Evolutionary conservation across 805 yeast species (phyloP).

Genomic region (Metschnikowia gelsemii): DNA sequence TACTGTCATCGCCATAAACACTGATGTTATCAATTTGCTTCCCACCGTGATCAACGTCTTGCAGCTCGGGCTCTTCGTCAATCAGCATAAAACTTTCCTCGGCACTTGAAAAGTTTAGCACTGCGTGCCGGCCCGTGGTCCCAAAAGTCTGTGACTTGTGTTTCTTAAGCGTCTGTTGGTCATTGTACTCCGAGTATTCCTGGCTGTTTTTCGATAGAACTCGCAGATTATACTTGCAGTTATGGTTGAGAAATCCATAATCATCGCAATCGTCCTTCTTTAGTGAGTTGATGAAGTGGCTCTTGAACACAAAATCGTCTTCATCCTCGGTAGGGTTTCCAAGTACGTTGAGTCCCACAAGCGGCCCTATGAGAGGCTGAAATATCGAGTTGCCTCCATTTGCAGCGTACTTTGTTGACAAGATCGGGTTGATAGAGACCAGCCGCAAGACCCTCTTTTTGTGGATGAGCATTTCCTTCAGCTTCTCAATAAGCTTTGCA

Average conservation of each 20-base stretch:
- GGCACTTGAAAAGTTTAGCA: constrained; percentile 5
- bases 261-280: constrained; percentile 9
- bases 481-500: constrained; percentile 49
- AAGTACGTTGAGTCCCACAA: constrained; percentile 14
- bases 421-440: constrained; percentile 32
- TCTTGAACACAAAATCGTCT: constrained; percentile 19
- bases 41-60: no score
- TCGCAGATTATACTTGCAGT: constrained; percentile 16
- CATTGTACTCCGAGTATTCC: constrained; percentile 12
- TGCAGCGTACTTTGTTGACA: constrained; percentile 15
- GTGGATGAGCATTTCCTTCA: constrained; percentile 45
- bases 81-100: constrained; percentile 14
- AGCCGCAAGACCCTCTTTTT: constrained; percentile 43
- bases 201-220: constrained; percentile 11
- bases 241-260: constrained; percentile 13
- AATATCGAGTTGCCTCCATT: constrained; percentile 3
- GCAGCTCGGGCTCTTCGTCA: constrained; percentile 15
- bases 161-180: constrained; percentile 30
- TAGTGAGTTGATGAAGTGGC: constrained; percentile 19
- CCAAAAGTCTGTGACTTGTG: constrained; percentile 37
- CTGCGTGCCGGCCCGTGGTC: constrained; percentile 6
- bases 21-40: constrained; percentile 10
- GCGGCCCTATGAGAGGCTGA: constrained; percentile 15
- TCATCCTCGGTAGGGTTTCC: constrained; percentile 12
- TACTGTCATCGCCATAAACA: neutral